phyloP scores from a whole-genome alignment of 2,329 filamentous ascomycete genomes.

The Calonectria pseudoturangicola region DNA sequence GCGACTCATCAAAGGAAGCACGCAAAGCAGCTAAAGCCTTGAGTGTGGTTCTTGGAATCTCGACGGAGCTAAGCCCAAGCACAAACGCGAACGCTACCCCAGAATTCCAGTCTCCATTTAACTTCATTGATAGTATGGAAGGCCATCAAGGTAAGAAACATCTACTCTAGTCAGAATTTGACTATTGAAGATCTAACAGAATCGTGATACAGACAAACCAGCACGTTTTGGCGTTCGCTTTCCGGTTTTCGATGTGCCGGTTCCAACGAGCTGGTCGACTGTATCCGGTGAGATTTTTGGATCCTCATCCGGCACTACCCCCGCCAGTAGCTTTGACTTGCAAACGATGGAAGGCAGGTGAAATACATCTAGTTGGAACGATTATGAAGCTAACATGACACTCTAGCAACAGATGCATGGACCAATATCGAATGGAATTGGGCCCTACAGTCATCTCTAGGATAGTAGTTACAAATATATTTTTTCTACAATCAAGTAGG shows the following conservation, averaged over 20 bases:
- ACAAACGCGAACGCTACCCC: background rate
- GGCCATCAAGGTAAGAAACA: constrained; percentile 7
- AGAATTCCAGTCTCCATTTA: background rate
- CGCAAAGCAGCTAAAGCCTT: constrained; percentile 30
- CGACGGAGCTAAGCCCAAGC: background rate
- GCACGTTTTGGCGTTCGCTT: constrained; percentile 14
- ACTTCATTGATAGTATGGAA: background rate
- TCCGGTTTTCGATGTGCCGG: constrained; percentile 12
- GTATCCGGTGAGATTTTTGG: background rate
- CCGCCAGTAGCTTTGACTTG: constrained; percentile 1
- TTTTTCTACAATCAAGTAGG: background rate
- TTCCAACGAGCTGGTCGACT: background rate
- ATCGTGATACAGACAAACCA: background rate
- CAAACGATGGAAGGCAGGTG: constrained; percentile 14
- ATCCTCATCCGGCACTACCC: background rate
- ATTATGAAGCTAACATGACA: background rate
- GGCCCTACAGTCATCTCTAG: constrained; percentile 9
- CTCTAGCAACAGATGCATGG: background rate
- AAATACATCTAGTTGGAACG: background rate
- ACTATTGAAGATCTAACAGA: background rate
- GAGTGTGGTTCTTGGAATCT: constrained; percentile 3
- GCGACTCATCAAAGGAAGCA: constrained; percentile 25
- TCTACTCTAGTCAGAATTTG: no score
- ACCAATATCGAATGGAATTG: constrained; percentile 21
- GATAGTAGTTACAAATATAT: background rate